Percentiles rank a stretch among this genome's conserved stretches.
These are phyloP conservation scores for Akanthomyces dipterigenus DNA, from an alignment of 2,329 filamentous ascomycete genomes.

Conservation along the genomic window DNA sequence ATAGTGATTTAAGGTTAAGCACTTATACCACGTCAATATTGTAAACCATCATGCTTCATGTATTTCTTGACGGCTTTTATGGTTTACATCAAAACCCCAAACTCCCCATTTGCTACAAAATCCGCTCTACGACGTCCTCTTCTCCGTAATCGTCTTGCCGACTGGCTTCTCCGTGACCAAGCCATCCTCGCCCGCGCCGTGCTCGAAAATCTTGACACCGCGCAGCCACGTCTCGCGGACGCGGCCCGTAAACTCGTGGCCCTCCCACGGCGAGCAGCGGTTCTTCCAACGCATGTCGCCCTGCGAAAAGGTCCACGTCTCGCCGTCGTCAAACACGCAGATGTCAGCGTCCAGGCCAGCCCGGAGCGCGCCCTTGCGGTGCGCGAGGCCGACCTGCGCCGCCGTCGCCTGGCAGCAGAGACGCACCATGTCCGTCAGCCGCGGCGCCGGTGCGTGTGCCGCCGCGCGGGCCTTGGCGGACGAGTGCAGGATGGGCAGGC, in stretches of 20 bases:
- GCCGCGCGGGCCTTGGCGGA: slow-evolving; percentile 57
- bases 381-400: slow-evolving; percentile 74
- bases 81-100: too few species aligned
- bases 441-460: slow-evolving; percentile 28
- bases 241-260: slow-evolving; percentile 67
- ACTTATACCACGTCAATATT: too few species aligned
- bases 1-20: too few species aligned
- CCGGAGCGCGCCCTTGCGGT: slow-evolving; percentile 69
- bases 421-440: slow-evolving; percentile 72
- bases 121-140: slow-evolving; percentile 26
- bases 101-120: too few species aligned
- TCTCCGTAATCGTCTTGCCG: slow-evolving; percentile 55
- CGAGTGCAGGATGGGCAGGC: slow-evolving; percentile 84
- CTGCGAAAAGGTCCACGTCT: slow-evolving; percentile 64
- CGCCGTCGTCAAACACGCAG: slow-evolving; percentile 84
- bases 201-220: slow-evolving; percentile 65
- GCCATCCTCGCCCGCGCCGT: slow-evolving; percentile 47
- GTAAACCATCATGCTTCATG: too few species aligned
- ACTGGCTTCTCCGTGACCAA: slow-evolving; percentile 43
- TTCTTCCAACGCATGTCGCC: slow-evolving; percentile 92
- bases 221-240: slow-evolving; percentile 83
- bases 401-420: slow-evolving; percentile 86
- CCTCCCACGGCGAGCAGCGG: slow-evolving; percentile 85
- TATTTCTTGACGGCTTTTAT: too few species aligned
- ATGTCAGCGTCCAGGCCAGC: slow-evolving; percentile 86